phyloP scores from a whole-genome alignment of 129 eudicot species.

The Apium graveolens region DNA sequence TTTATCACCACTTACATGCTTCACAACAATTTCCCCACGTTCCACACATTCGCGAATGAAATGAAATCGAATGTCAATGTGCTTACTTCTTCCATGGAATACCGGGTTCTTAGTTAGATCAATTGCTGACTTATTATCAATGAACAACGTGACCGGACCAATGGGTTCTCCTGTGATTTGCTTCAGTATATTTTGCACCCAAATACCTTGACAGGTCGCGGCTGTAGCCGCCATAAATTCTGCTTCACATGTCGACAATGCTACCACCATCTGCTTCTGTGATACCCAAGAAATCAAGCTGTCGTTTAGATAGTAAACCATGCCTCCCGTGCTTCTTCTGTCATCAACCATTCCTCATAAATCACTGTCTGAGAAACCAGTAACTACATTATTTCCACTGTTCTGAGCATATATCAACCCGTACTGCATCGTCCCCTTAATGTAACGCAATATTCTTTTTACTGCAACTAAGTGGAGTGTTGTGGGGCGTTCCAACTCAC shows the following conservation, averaged over 20 bases:
- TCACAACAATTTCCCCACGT: too few relatives aligned
- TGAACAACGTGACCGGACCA: too few relatives aligned
- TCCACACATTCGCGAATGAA: too few relatives aligned
- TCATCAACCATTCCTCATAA: not conserved
- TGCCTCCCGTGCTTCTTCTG: not conserved
- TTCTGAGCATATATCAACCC: not conserved
- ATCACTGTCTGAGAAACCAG: constrained; percentile 7
- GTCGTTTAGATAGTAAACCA: not conserved
- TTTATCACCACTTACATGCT: too few relatives aligned
- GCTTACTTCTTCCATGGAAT: too few relatives aligned
- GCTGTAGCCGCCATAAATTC: not conserved
- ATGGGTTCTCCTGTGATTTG: not conserved
- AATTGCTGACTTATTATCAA: too few relatives aligned
- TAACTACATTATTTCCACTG: not conserved
- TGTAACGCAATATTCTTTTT: not conserved
- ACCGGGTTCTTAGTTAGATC: too few relatives aligned
- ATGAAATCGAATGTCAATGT: too few relatives aligned
- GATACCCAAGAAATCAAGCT: not conserved
- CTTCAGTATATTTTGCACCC: not conserved
- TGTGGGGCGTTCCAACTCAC: not conserved
- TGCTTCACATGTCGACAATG: not conserved
- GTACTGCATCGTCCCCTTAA: not conserved
- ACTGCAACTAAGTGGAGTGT: not conserved
- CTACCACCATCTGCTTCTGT: not conserved
- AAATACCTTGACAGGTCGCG: not conserved